These are phyloP conservation scores for Annulohypoxylon stygium DNA, from an alignment of 495 filamentous ascomycete species.

Conservation along the genomic window DNA sequence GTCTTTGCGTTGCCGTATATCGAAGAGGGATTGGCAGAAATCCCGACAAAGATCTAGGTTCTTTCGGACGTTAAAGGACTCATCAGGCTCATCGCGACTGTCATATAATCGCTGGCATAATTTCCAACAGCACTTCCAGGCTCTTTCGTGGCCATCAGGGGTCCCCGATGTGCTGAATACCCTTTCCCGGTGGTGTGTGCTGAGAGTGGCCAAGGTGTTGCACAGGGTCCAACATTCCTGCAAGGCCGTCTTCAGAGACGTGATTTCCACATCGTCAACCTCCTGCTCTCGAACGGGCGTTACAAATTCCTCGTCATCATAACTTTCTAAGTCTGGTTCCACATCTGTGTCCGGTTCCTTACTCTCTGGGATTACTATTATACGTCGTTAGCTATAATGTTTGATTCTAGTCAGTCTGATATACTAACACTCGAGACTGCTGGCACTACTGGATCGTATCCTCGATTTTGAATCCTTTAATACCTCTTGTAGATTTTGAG, in stretches of 20 bases:
- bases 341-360: constrained; percentile 55
- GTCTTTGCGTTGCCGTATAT: constrained; percentile 79
- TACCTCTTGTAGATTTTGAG: constrained; percentile 80
- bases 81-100: constrained; percentile 76
- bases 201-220: constrained; percentile 87
- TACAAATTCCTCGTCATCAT: constrained; percentile 59
- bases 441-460: constrained; percentile 63
- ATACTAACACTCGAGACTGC: constrained; percentile 79
- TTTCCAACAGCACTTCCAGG: constrained; percentile 93
- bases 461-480: constrained; percentile 58
- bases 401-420: neutral
- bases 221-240: constrained; percentile 95
- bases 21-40: constrained; percentile 91
- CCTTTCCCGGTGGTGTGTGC: constrained; percentile 83
- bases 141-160: constrained; percentile 81
- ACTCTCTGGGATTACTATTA: constrained; percentile 64
- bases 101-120: constrained; percentile 90
- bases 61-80: constrained; percentile 75
- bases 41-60: constrained; percentile 90
- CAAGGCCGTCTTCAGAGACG: constrained; percentile 78
- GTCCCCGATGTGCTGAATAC: constrained; percentile 78
- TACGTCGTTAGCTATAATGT: constrained; percentile 22
- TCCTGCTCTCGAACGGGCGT: constrained; percentile 57
- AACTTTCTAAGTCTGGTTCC: constrained; percentile 52
- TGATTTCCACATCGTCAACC: constrained; percentile 72